A percentile compares a stretch with the other conserved stretches of the same genome.
phyloP scores from a whole-genome alignment of 2,329 filamentous ascomycete genomes.

The Colletotrichum truncatum region DNA sequence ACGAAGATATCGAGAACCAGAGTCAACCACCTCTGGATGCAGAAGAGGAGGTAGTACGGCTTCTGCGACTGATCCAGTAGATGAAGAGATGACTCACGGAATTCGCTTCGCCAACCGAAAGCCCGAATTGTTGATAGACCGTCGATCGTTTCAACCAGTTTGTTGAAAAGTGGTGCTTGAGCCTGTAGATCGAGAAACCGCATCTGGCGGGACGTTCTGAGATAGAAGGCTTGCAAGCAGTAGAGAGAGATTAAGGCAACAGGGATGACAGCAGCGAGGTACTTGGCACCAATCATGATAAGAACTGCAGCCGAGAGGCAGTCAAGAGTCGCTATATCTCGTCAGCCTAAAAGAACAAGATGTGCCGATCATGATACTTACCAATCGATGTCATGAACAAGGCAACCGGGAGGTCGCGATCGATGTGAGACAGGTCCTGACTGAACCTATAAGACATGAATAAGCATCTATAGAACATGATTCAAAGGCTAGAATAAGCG shows the following conservation, averaged over 20 bases:
- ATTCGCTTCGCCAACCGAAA: slow-evolving; percentile 35
- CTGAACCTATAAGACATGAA: slow-evolving; percentile 31
- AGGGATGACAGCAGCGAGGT: slow-evolving; percentile 57
- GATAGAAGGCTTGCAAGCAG: slow-evolving; percentile 39
- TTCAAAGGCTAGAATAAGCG: not conserved
- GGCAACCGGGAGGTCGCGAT: slow-evolving; percentile 32
- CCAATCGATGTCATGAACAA: slow-evolving; percentile 13
- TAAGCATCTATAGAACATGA: not conserved
- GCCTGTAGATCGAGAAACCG: slow-evolving; percentile 65
- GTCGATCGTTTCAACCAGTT: slow-evolving; percentile 48
- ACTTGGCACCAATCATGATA: slow-evolving; percentile 54
- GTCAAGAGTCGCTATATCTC: not conserved
- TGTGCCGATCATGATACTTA: not conserved
- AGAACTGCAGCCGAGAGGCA: slow-evolving; percentile 37
- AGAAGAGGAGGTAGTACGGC: slow-evolving; percentile 52
- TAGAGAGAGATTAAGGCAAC: slow-evolving; percentile 36
- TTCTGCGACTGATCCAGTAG: slow-evolving; percentile 36
- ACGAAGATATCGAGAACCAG: slow-evolving; percentile 54
- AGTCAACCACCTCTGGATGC: slow-evolving; percentile 59
- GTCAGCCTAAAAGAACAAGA: not conserved
- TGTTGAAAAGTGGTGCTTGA: slow-evolving; percentile 54
- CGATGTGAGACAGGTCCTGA: slow-evolving; percentile 37
- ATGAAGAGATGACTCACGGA: not conserved
- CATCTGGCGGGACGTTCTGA: slow-evolving; percentile 65
- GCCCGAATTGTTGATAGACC: slow-evolving; percentile 39